Evolutionary conservation across 225 moss, liverwort and hornwort species (phyloP), one percentile per base, ranked within the genome.

Genomic region (Lunularia cruciata): DNA sequence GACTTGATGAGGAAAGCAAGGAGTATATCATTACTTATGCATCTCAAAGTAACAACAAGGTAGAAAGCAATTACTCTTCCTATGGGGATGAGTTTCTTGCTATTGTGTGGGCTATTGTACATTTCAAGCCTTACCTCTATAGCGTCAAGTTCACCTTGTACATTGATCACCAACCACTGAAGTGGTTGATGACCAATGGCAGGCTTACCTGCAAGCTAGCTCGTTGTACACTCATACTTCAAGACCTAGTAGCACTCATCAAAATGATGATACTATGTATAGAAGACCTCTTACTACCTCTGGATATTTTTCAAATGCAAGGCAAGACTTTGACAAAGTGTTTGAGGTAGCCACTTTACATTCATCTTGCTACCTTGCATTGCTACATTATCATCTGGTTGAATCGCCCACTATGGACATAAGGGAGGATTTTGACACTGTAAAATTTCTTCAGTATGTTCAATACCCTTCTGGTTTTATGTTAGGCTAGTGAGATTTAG

Each of bases 21-120:
- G 39, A 57, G 70, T 27, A 39, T 54, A 36, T 70, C 35, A 39
- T 57, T 43, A 35, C 70, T 3, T 71, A 71, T 71, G 59, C 40
- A 8, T 59, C 26, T 18, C 39, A 32, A 19, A 60, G 57, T 39
- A 60, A 71, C 42, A 53, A 56, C 36, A 56, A 34, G 51, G 39
- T 42, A 6, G 42, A 42, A 42, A 42, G 42, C 42, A 42, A 42
- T 6, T 6, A 42, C 8, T 42, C 42, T 12, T 42, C 39, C 11
- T 57, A 70, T 40, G 55, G 57, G 16, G 69, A 55, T 26, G 55
- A 70, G 55, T 70, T 54, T 39, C 69, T 70, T 34, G 69, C 51
- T 34, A 23, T 56, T 12, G 55, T 57, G n/a, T 70, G 69, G 69
- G 69, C 38, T 25, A 23, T 70, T 16, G 23, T 42, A 42, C 55